Conservation (phyloP, 495 filamentous ascomycete species). For the Hypoxylon perforatum region DNA sequence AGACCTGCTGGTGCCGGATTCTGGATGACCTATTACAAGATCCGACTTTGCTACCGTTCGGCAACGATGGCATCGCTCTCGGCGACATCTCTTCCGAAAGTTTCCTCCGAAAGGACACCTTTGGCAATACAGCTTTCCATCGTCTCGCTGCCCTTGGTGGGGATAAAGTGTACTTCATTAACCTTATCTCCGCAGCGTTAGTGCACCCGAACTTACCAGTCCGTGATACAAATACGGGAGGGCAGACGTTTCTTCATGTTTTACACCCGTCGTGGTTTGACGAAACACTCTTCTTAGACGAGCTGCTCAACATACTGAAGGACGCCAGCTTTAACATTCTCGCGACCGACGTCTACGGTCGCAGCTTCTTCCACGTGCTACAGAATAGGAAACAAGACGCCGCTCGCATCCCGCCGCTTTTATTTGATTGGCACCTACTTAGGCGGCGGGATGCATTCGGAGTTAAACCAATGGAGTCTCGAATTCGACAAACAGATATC, state of each 20-base stretch:
- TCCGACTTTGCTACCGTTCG: slow-evolving; percentile 30
- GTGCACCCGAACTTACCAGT: slow-evolving; percentile 20
- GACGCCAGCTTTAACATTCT: slow-evolving; percentile 46
- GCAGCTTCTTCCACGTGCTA: slow-evolving; percentile 56
- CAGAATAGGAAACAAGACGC: slow-evolving; percentile 24
- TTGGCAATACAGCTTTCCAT: slow-evolving; percentile 60
- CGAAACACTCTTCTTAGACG: slow-evolving; percentile 33
- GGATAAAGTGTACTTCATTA: slow-evolving; percentile 44
- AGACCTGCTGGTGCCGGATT: slow-evolving; percentile 56
- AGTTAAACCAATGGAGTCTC: slow-evolving; percentile 32
- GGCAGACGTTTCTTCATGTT: slow-evolving; percentile 62
- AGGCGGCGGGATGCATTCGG: slow-evolving; percentile 54
- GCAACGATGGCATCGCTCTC: background rate
- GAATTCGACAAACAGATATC: background rate
- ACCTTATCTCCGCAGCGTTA: slow-evolving; percentile 40
- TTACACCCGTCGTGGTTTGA: slow-evolving; percentile 54
- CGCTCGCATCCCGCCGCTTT: slow-evolving; percentile 27
- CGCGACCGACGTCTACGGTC: slow-evolving; percentile 57
- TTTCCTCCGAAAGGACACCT: slow-evolving; percentile 46
- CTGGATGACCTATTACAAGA: slow-evolving; percentile 30
- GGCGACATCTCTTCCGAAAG: slow-evolving; percentile 22
- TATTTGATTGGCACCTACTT: slow-evolving; percentile 31
- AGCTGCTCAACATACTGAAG: slow-evolving; percentile 44
- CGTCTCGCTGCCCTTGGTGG: slow-evolving; percentile 49
- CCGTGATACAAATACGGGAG: slow-evolving; percentile 50